Conservation (phyloP, 306 rosid genomes). For the Rubus idaeus region DNA sequence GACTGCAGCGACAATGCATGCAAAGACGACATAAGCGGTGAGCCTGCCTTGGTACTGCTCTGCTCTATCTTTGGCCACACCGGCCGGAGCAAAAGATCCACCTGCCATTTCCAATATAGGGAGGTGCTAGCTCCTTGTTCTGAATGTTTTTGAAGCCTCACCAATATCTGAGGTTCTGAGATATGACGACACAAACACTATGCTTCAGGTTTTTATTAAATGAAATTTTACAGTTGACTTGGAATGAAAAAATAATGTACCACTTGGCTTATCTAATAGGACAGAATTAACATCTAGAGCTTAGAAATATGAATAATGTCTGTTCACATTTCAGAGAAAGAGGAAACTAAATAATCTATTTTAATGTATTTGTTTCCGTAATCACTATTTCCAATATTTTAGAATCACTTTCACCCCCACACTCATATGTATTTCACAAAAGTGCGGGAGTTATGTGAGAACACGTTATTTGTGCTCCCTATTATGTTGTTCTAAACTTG, state of each 20-base stretch:
- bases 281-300: slow-evolving; percentile 1
- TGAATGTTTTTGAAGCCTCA: slow-evolving; percentile 13
- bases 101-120: slow-evolving; percentile 57
- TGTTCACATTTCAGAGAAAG: not conserved
- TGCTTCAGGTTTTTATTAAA: not conserved
- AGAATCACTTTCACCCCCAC: not conserved
- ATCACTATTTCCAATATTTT: not conserved
- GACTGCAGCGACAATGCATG: slow-evolving; percentile 75
- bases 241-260: not conserved
- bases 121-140: not conserved
- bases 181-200: not conserved
- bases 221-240: slow-evolving; percentile 3
- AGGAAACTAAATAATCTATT: not conserved
- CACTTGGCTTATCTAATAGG: not conserved
- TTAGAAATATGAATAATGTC: not conserved
- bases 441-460: too few relatives aligned
- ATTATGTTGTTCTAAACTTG: not conserved
- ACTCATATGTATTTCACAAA: too few relatives aligned
- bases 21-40: slow-evolving; percentile 60
- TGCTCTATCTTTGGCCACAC: slow-evolving; percentile 64
- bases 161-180: not conserved
- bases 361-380: not conserved
- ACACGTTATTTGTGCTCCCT: too few relatives aligned
- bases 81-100: slow-evolving; percentile 52
- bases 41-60: slow-evolving; percentile 58